These are phyloP conservation scores for Zygosaccharomyces sapae DNA, from an alignment of 1,139 yeast species.

Conservation along the genomic window DNA sequence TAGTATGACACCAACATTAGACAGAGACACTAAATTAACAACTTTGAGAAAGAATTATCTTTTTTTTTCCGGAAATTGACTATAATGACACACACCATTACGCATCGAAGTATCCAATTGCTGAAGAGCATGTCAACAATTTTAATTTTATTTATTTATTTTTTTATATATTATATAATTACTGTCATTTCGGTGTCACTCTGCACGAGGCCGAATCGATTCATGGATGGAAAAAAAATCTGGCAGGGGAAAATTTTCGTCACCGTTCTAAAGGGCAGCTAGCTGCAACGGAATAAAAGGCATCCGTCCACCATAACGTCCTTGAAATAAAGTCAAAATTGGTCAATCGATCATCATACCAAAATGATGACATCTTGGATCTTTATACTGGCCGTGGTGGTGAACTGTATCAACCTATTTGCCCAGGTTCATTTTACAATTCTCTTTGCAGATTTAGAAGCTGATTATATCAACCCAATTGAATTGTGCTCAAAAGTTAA, in stretches of 20 bases:
- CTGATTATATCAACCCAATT: slow-evolving; percentile 94
- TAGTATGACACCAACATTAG: too few relatives aligned
- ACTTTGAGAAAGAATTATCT: too few relatives aligned
- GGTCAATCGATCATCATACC: neutral
- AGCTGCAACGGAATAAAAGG: neutral
- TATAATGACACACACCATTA: too few relatives aligned
- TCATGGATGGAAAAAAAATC: neutral
- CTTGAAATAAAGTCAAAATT: neutral
- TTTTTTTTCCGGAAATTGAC: too few relatives aligned
- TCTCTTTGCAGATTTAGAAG: slow-evolving; percentile 89
- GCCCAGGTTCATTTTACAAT: slow-evolving; percentile 90
- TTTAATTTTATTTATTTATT: too few relatives aligned
- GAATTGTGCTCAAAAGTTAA: slow-evolving; percentile 92
- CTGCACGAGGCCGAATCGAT: neutral
- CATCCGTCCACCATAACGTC: neutral
- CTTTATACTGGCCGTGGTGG: slow-evolving; percentile 77
- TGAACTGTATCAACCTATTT: slow-evolving; percentile 82
- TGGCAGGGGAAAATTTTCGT: neutral
- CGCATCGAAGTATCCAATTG: too few relatives aligned
- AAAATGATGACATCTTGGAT: slow-evolving; percentile 43
- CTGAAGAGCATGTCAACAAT: too few relatives aligned
- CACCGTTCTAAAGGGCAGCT: neutral
- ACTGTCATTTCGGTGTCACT: neutral
- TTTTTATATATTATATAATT: too few relatives aligned
- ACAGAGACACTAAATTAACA: too few relatives aligned